These are phyloP conservation scores for Phytophthora aleatoria DNA, from an alignment of 352 stramenopile species.

Conservation along the genomic window DNA sequence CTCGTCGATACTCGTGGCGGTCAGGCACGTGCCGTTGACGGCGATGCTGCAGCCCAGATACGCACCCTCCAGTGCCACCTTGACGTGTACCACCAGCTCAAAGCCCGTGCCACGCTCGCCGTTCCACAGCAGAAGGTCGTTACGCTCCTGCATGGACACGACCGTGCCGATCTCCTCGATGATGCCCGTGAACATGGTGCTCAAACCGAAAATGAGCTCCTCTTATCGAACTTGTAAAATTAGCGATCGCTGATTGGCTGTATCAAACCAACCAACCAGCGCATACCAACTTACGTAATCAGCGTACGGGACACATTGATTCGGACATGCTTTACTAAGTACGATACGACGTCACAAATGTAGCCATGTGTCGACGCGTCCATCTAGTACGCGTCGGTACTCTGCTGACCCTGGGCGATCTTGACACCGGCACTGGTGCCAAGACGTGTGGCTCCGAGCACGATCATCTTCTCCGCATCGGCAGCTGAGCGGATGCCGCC, in stretches of 20 bases:
- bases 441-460: conserved; percentile 69
- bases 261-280: not conserved
- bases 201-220: conserved; percentile 13
- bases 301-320: conserved; percentile 11
- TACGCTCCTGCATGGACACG: conserved; percentile 88
- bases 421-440: conserved; percentile 72
- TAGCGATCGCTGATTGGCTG: not conserved
- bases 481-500: conserved; percentile 73
- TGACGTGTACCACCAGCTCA: conserved; percentile 86
- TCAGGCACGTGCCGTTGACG: conserved; percentile 98
- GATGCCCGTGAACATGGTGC: conserved; percentile 97
- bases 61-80: conserved; percentile 82
- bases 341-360: conserved; percentile 4
- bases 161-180: conserved; percentile 98
- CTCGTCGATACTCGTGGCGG: conserved; percentile 91
- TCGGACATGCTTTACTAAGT: conserved; percentile 9
- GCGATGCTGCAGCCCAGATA: conserved; percentile 96
- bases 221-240: not conserved
- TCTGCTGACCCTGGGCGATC: conserved; percentile 55
- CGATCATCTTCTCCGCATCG: conserved; percentile 76
- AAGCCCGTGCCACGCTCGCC: conserved; percentile 89
- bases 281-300: conserved; percentile 15
- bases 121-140: conserved; percentile 96
- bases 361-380: conserved; percentile 10
- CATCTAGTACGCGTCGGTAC: conserved; percentile 26